phyloP scores from a whole-genome alignment of 106 monocot species.

The Dendrobium officinale region DNA sequence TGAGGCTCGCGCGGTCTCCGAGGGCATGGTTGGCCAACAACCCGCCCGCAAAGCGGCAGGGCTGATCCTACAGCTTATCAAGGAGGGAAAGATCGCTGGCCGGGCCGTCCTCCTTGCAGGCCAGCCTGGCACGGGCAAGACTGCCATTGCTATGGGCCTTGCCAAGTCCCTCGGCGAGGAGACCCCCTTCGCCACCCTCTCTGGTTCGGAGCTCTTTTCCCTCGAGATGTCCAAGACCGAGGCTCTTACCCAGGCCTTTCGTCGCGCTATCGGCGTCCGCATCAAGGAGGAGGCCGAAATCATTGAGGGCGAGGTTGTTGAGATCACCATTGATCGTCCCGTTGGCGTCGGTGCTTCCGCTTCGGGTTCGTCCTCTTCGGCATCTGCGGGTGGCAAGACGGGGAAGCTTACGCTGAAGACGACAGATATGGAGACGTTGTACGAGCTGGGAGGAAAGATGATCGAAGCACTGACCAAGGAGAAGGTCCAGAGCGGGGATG shows the following conservation, averaged over 20 bases:
- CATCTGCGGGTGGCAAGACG: slow-evolving; percentile 30
- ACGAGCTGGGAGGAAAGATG: slow-evolving; percentile 89
- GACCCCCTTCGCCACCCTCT: slow-evolving; percentile 72
- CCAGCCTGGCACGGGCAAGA: slow-evolving; percentile 98
- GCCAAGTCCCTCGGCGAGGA: slow-evolving; percentile 80
- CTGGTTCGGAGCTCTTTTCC: slow-evolving; percentile 84
- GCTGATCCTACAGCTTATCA: slow-evolving; percentile 48
- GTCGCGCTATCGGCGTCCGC: slow-evolving; percentile 71
- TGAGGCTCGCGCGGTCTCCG: slow-evolving; percentile 43
- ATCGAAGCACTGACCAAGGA: slow-evolving; percentile 84
- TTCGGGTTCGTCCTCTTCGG: not conserved
- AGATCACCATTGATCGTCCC: slow-evolving; percentile 84
- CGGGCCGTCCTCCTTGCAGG: slow-evolving; percentile 86
- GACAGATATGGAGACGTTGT: slow-evolving; percentile 74
- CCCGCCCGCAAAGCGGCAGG: slow-evolving; percentile 52
- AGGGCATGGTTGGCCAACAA: slow-evolving; percentile 64
- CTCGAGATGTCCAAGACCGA: slow-evolving; percentile 44
- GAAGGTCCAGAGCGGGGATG: slow-evolving; percentile 85
- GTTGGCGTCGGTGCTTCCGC: slow-evolving; percentile 10
- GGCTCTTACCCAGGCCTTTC: slow-evolving; percentile 13
- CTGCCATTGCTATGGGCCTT: slow-evolving; percentile 83
- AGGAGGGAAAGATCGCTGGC: slow-evolving; percentile 54
- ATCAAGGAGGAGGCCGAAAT: slow-evolving; percentile 99
- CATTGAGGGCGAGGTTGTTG: slow-evolving; percentile 98
- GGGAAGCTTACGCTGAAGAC: slow-evolving; percentile 68